phyloP scores from a whole-genome alignment of 208 protist genomes.

The Vickermania ingenoplastis region DNA sequence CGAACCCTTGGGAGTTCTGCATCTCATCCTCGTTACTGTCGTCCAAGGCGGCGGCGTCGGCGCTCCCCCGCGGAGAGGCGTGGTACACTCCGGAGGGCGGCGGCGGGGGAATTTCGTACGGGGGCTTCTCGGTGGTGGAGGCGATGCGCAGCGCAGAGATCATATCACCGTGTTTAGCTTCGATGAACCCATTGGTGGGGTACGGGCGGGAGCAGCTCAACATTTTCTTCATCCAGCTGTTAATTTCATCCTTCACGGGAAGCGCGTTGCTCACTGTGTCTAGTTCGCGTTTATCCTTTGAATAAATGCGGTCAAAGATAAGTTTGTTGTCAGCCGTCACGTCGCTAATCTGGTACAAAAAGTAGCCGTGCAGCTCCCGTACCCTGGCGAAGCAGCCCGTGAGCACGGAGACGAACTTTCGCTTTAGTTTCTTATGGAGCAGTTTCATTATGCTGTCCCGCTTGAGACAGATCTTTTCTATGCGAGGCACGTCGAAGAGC shows the following conservation, averaged over 20 bases:
- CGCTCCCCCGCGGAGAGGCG: background rate
- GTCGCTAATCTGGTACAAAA: conserved; percentile 29
- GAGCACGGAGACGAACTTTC: conserved; percentile 21
- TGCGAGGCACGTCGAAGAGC: conserved; percentile 13
- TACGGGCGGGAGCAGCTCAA: conserved; percentile 17
- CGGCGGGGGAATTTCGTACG: background rate
- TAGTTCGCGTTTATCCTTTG: conserved; percentile 18
- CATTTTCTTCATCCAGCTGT: conserved; percentile 40
- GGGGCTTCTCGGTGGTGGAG: background rate
- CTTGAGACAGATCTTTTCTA: conserved; percentile 31
- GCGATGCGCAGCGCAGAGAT: conserved; percentile 22
- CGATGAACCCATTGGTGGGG: conserved; percentile 31
- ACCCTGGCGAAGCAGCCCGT: conserved; percentile 46
- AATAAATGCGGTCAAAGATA: conserved; percentile 38
- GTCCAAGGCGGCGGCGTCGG: background rate
- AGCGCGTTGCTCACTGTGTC: conserved; percentile 44
- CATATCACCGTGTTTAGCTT: conserved; percentile 42
- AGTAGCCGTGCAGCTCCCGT: conserved; percentile 21
- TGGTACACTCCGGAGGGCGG: background rate
- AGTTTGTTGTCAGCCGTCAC: conserved; percentile 5
- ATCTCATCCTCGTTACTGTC: background rate
- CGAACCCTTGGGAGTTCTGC: background rate
- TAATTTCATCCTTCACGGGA: conserved; percentile 24
- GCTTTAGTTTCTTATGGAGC: conserved; percentile 14
- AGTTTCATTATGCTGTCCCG: conserved; percentile 23